Evolutionary conservation across 208 protist species (phyloP).

Genomic region (Trypanosoma conorhini): DNA sequence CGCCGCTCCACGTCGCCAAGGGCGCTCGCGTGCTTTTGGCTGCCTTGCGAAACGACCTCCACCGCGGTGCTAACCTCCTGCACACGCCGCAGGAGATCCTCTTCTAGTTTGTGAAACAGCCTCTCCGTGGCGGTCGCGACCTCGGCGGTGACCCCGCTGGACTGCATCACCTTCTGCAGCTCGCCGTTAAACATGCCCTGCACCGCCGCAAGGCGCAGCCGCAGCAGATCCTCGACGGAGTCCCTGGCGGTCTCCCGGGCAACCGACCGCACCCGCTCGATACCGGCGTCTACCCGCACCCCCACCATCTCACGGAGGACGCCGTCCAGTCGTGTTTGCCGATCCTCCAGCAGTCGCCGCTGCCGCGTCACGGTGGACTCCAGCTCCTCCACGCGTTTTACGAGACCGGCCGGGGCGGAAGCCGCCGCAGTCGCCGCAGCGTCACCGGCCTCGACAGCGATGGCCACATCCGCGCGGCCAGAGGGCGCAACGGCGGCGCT

Average conservation of each 20-base stretch:
- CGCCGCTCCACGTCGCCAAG: constrained; percentile 21
- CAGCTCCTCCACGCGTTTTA: constrained; percentile 52
- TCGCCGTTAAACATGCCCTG: constrained; percentile 52
- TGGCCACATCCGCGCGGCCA: background rate
- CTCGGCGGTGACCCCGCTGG: constrained; percentile 42
- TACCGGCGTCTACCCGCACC: constrained; percentile 50
- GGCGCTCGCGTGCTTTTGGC: constrained; percentile 8
- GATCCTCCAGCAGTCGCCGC: constrained; percentile 48
- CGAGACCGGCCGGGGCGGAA: background rate
- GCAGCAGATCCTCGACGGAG: constrained; percentile 62
- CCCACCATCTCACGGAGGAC: constrained; percentile 57
- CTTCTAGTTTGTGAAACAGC: constrained; percentile 32
- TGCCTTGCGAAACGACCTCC: constrained; percentile 7
- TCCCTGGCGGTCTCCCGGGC: constrained; percentile 72
- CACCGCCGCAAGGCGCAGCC: constrained; percentile 47
- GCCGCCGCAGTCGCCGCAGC: background rate
- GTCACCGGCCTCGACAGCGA: background rate
- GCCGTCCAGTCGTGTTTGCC: constrained; percentile 37
- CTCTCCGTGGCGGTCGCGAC: constrained; percentile 30
- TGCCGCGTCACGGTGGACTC: constrained; percentile 48
- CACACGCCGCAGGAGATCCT: constrained; percentile 23
- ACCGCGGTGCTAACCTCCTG: constrained; percentile 18
- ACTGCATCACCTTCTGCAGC: constrained; percentile 51
- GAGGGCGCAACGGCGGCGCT: background rate
- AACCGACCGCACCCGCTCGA: constrained; percentile 68